Base-by-base conservation (phyloP, 1,284 basidiomycete genomes). In the Ustilago bromivora region DNA sequence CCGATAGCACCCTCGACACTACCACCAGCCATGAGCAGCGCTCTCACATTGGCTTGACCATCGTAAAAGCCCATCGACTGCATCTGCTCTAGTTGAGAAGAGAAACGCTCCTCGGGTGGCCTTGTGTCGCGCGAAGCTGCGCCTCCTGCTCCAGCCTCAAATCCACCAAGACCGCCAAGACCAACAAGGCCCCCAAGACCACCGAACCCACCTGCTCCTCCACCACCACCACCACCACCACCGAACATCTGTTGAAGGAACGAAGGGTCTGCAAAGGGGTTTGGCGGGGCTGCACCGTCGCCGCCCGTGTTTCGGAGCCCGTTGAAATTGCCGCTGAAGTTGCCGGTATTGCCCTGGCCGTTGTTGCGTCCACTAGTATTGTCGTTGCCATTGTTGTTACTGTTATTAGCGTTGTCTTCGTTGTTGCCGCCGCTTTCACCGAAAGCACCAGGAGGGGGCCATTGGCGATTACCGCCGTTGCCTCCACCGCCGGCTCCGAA, bases 31-130 rank as follows among this genome's bases (percentile, higher is more conserved):
- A 83, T 74, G 6, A 84, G 71, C 23, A 85, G 63, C 12, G 83
- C 83, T 13, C 83, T 61, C 13, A 85, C 65, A 49, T 85, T 85
- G 55, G 78, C 79, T 28, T 73, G 76, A 0, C 82, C 82, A 53
- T 85, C 82, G 52, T 76, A 75, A 41, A 85, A 83, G 54, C 83
- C 83, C 83, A 85, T 85, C 28, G 54, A 64, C 59, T 84, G 82
- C 71, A 84, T 80, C 73, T 84, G 83, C 49, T 82, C 82, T 7
- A 85, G 73, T 58, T 85, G 82, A 8, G 78, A 71, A 4, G 84
- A 76, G 54, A 78, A 84, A 7, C 84, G 76, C 65, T 85, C 84
- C 61, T 85, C 84, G 8, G 82, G 81, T 15, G 83, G 79, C 4
- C 82, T 77, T 4, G 65, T 55, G 47, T 84, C 82, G 8, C 70